Evolutionary conservation across 2,329 filamentous ascomycete species (phyloP), one percentile per base, ranked within the genome.

Genomic region (Colletotrichum horii): DNA sequence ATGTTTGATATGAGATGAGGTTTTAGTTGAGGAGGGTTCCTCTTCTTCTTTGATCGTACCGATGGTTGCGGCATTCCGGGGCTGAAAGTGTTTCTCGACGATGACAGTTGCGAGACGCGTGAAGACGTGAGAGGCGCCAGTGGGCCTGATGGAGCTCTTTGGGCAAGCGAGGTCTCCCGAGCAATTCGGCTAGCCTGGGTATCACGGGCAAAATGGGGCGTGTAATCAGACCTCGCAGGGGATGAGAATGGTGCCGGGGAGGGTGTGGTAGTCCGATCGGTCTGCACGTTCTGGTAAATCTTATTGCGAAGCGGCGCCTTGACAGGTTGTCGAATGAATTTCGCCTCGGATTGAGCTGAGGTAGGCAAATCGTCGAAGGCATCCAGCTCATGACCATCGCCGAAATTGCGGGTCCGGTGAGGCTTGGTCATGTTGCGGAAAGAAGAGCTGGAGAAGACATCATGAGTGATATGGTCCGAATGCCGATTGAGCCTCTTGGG

Each of bases 281-380:
- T 88, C 7, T 89, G 81, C 58, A 89, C 85, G 72, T 89, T 90
- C 76, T 92, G 90, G 75, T 89, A 88, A 11, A 90, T 81, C 80
- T 89, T 92, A 80, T 88, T 91, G 70, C 91, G 88, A 38, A 91
- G 81, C 55, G 87, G 85, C 43, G 91, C 90, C 83, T 93, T 95
- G 52, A 93, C 88, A 4, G 97, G 96, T 79, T 94, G 92, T 83
- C 96, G 97, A 77, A 96, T 89, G 81, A 92, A 99, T 80, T 92
- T 94, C 77, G 93, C 95, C 84, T 99, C 97, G 16, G 92, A 90
- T 76, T 94, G 92, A 15, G 90, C 92, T 19, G 96, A 98, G 0
- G 96, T 98, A 2, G 96, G 96, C 71, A 99, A 87, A 84, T 99
- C 97, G 82, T 99, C 97, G 82, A 99, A 98, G 4, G 91, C 93